Percentiles rank a stretch among this genome's conserved stretches.
Evolutionary conservation across 2,329 filamentous ascomycete genomes (phyloP).

Genomic region (Xylaria arbuscula): DNA sequence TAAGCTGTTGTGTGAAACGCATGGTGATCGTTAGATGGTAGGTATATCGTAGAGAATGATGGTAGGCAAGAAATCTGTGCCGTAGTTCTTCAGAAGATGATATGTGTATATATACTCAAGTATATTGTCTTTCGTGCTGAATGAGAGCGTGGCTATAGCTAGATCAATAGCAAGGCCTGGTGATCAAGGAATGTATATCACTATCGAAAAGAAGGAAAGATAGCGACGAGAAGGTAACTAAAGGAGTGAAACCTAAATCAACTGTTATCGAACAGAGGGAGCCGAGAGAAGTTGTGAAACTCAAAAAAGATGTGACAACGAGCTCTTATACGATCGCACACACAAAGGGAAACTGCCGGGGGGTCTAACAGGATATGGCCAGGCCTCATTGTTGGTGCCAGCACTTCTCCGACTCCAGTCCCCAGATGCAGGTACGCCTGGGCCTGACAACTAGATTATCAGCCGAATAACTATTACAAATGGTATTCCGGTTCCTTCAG

Average conservation of each 20-base stretch:
- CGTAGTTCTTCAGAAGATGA: slow-evolving; percentile 29
- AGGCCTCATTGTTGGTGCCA: slow-evolving; percentile 37
- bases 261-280: slow-evolving; percentile 32
- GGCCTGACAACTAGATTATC: slow-evolving; percentile 13
- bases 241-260: slow-evolving; percentile 43
- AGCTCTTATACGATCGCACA: slow-evolving; percentile 42
- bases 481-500: slow-evolving; percentile 33
- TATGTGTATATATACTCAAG: slow-evolving; percentile 19
- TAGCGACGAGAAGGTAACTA: slow-evolving; percentile 41
- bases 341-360: slow-evolving; percentile 32
- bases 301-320: slow-evolving; percentile 26
- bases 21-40: slow-evolving; percentile 59
- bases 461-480: slow-evolving; percentile 14
- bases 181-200: slow-evolving; percentile 49
- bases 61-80: slow-evolving; percentile 27
- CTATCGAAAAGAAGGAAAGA: slow-evolving; percentile 43
- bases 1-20: slow-evolving; percentile 57
- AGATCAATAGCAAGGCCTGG: slow-evolving; percentile 40
- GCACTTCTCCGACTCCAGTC: slow-evolving; percentile 14
- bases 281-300: slow-evolving; percentile 22
- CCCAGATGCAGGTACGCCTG: slow-evolving; percentile 36
- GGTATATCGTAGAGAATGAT: slow-evolving; percentile 36
- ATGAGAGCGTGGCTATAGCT: slow-evolving; percentile 35
- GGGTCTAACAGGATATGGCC: slow-evolving; percentile 29
- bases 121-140: slow-evolving; percentile 27